Conservation (phyloP, 2,329 filamentous ascomycete species). For the Byssoonygena ceratinophila region DNA sequence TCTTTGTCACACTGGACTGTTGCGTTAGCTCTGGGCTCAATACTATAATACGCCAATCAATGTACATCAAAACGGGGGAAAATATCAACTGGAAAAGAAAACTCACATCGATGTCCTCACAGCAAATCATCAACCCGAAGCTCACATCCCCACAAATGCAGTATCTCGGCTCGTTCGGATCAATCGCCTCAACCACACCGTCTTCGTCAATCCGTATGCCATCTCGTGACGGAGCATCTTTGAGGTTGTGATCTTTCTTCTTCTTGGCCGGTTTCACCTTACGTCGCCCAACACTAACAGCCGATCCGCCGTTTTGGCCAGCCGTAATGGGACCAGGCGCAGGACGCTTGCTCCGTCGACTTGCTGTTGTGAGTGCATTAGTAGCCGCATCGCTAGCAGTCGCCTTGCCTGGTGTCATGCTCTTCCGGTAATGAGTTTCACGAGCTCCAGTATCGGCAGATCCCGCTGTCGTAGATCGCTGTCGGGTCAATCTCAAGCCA, state of each 20-base stretch:
- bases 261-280: slow-evolving; percentile 44
- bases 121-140: slow-evolving; percentile 56
- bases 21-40: neutral
- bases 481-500: slow-evolving; percentile 19
- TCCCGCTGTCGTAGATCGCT: slow-evolving; percentile 14
- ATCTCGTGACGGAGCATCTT: slow-evolving; percentile 24
- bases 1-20: slow-evolving; percentile 48
- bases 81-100: neutral
- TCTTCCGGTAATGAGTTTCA: slow-evolving; percentile 33
- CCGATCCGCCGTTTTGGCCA: slow-evolving; percentile 49
- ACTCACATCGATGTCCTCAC: slow-evolving; percentile 50
- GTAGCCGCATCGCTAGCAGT: slow-evolving; percentile 30
- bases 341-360: slow-evolving; percentile 47
- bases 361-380: slow-evolving; percentile 30
- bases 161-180: slow-evolving; percentile 53
- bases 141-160: slow-evolving; percentile 55
- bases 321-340: slow-evolving; percentile 50
- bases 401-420: slow-evolving; percentile 26
- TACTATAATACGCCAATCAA: neutral
- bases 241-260: slow-evolving; percentile 31
- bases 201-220: slow-evolving; percentile 39
- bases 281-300: slow-evolving; percentile 51
- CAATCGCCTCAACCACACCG: slow-evolving; percentile 43
- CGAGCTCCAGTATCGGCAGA: slow-evolving; percentile 14
- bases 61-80: neutral